These are phyloP conservation scores for Fusarium lateritium DNA, from an alignment of 2,329 filamentous ascomycete genomes.

Conservation along the genomic window DNA sequence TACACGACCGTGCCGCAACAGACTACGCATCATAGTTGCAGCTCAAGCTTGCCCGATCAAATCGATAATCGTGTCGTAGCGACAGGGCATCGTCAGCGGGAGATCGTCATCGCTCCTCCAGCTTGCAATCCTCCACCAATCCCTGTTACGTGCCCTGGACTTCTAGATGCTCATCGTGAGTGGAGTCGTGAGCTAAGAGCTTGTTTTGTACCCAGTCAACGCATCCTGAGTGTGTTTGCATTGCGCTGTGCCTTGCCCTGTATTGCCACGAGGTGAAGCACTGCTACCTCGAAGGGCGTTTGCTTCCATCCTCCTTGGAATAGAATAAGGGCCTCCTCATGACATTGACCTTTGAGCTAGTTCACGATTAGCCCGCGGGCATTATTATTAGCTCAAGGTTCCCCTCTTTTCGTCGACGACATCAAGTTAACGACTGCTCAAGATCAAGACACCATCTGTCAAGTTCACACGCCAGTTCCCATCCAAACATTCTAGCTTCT, in stretches of 20 bases:
- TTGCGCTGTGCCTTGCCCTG: not conserved
- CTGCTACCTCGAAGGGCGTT: not conserved
- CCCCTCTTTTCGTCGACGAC: not conserved
- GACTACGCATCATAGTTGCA: not conserved
- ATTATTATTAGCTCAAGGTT: not conserved
- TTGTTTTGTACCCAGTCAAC: not conserved
- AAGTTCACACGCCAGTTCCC: not conserved
- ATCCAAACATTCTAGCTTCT: not conserved
- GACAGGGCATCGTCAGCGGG: constrained; percentile 43
- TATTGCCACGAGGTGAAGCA: constrained; percentile 6
- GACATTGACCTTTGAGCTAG: not conserved
- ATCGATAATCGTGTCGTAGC: constrained; percentile 38
- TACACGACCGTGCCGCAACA: constrained; percentile 10
- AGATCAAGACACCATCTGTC: not conserved
- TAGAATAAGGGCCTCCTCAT: not conserved
- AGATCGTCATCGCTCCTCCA: constrained; percentile 41
- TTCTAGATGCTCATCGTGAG: constrained; percentile 11
- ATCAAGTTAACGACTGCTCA: not conserved
- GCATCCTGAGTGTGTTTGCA: not conserved
- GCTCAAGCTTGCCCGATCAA: constrained; percentile 23
- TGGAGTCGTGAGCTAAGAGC: constrained; percentile 14
- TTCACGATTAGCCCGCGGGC: not conserved
- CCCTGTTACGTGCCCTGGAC: constrained; percentile 17
- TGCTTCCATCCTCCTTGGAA: not conserved
- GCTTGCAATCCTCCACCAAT: constrained; percentile 17